Base-by-base conservation (phyloP, 768 basidiomycete species). In the Tricholoma terreum region DNA sequence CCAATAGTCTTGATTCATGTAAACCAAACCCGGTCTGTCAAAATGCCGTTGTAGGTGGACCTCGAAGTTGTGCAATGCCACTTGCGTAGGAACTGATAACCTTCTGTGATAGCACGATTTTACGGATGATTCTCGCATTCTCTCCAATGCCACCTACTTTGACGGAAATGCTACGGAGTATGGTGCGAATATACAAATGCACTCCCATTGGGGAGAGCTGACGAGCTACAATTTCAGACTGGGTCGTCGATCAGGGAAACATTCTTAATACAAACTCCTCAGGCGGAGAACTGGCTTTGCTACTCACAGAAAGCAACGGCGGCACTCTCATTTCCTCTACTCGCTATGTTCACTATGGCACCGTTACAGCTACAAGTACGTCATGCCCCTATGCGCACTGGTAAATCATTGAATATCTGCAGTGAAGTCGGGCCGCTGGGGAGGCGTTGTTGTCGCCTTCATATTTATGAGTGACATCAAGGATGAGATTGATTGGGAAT, bases 401-500 rank as follows among this genome's bases (percentile, higher is more conserved):
- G 27, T 27, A 8, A n/a, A 48, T 22, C 24, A 38, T 7, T 56
- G 8, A 8, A 43, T 42, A 40, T 45, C 27, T 56, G 30, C 63
- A 89, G 87, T 91, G 62, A 92, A 91, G 73, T 87, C 90, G 0
- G 84, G 88, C 40, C 81, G 83, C 56, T 92, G 89, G 90, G 78
- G 68, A 15, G 92, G 92, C 33, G 85, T 94, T 6, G 87, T 95
- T 53, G 86, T 87, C 0, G 92, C 92, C 8, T 89, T 89, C 72
- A 90, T 92, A 65, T 88, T 86, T 5, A 93, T 93, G 92, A 84
- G 82, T 63, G 83, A 87, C 61, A 79, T 92, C 63, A 91, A 89
- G 68, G 89, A 91, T 65, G 91, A 92, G 67, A 89, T 93, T 52
- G 90, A 93, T 61, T 92, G 91, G 90, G 90, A 92, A 67, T 92